A percentile compares a stretch with the other conserved stretches of the same genome.
phyloP scores from a whole-genome alignment of 495 filamentous ascomycete species.

The Penicillium bialowiezense region DNA sequence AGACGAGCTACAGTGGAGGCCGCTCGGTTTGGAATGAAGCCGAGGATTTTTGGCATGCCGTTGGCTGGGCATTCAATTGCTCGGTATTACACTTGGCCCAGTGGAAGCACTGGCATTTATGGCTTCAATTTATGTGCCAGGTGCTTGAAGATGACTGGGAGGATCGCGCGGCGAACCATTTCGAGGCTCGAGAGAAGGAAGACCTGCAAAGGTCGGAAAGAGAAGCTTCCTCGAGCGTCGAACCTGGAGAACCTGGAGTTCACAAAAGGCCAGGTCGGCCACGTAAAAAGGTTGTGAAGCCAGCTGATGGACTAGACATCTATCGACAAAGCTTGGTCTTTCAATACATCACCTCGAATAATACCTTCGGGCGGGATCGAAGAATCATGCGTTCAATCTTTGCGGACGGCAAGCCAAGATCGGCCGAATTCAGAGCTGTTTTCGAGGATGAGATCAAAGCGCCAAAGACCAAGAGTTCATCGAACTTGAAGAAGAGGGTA shows the following conservation, averaged over 20 bases:
- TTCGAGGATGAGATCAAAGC: slow-evolving; percentile 58
- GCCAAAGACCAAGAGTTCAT: slow-evolving; percentile 16
- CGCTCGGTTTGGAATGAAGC: slow-evolving; percentile 69
- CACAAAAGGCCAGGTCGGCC: neutral
- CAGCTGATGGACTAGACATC: slow-evolving; percentile 28
- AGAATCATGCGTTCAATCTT: slow-evolving; percentile 63
- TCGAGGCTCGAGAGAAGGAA: slow-evolving; percentile 5
- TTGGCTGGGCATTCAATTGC: slow-evolving; percentile 95
- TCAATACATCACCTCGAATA: slow-evolving; percentile 45
- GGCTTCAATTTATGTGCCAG: slow-evolving; percentile 78
- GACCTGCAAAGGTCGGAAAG: neutral
- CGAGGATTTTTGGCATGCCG: slow-evolving; percentile 83
- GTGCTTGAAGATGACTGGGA: slow-evolving; percentile 73
- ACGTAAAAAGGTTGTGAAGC: neutral
- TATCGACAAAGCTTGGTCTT: slow-evolving; percentile 54
- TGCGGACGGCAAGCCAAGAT: slow-evolving; percentile 52
- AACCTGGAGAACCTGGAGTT: neutral
- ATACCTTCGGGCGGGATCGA: slow-evolving; percentile 39
- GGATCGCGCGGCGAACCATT: slow-evolving; percentile 42
- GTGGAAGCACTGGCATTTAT: slow-evolving; percentile 81
- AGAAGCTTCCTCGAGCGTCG: neutral
- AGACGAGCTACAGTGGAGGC: slow-evolving; percentile 56
- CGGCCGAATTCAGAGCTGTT: slow-evolving; percentile 55
- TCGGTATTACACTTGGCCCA: slow-evolving; percentile 64
- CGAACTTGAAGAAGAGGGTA: slow-evolving; percentile 38